A percentile compares a stretch with the other conserved stretches of the same genome.
phyloP scores from a whole-genome alignment of 768 basidiomycete species.

The Suillus subalutaceus region DNA sequence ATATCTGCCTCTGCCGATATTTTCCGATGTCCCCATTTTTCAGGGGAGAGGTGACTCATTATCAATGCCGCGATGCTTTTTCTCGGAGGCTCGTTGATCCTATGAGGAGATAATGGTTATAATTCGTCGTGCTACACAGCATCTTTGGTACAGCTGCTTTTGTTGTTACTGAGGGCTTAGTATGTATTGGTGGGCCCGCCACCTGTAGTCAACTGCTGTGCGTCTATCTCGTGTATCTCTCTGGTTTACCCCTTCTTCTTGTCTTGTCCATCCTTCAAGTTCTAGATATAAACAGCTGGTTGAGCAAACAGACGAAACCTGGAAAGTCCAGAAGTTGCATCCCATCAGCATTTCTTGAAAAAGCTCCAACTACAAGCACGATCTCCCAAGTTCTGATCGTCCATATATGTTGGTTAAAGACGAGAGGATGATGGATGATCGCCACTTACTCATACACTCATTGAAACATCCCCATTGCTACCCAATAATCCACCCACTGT shows the following conservation, averaged over 20 bases:
- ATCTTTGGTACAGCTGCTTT: background rate
- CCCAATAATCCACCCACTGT: conserved; percentile 42
- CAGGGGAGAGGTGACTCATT: conserved; percentile 96
- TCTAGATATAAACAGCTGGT: background rate
- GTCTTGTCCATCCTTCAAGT: background rate
- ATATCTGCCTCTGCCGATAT: background rate
- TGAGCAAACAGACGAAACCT: background rate
- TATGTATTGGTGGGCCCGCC: background rate
- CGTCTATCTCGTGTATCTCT: background rate
- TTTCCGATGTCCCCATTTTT: background rate
- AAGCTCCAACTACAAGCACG: background rate
- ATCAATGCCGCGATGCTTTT: conserved; percentile 91
- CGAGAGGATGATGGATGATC: background rate
- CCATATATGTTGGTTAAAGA: background rate
- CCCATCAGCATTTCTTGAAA: background rate
- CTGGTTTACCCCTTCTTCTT: background rate
- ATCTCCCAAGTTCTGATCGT: background rate
- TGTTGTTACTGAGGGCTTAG: background rate
- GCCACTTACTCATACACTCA: background rate
- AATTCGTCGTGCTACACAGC: background rate
- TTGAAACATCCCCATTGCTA: conserved; percentile 19
- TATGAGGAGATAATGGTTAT: conserved; percentile 7
- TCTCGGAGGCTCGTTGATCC: conserved; percentile 54
- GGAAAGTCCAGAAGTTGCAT: background rate
- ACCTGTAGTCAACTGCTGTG: background rate